Evolutionary conservation across 192 early-diverging fungal species (phyloP), one percentile per base, ranked within the genome.

Genomic region (Hyaloraphidium curvatum): DNA sequence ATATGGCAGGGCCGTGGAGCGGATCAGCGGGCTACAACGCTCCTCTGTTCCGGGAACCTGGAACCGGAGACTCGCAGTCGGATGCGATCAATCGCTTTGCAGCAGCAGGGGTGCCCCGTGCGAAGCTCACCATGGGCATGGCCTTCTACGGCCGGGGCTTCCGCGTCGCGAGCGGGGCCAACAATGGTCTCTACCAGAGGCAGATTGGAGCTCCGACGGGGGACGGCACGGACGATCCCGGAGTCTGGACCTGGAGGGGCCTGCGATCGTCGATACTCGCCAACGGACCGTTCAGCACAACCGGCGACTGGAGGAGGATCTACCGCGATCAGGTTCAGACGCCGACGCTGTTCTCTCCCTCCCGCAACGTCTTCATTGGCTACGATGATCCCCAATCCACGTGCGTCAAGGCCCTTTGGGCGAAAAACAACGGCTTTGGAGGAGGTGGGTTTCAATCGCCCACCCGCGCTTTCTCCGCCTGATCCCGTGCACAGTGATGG

Each of bases 91-190:
- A n/a, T n/a, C n/a, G n/a, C n/a, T n/a, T n/a, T n/a, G n/a, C n/a
- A n/a, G n/a, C n/a, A n/a, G 43, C 43, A 11, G 43, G 43, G 4
- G 43, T 48, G 14, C 43, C 43, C 7, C 14, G 25, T 9, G 25
- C 14, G 17, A 14, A 48, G 19, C 19, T 48, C 17, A 48, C 43
- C 25, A 48, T 48, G 43, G 43, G 43, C 5, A 11, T 48, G 43
- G 43, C 43, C 14, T 48, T 48, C 43, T 48, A 48, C 23, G 43
- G 43, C 14, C 25, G 25, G 17, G 43, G 43, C 43, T 48, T 48
- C 43, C 25, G 25, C 23, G 43, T 48, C 7, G 14, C 43, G 11
- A 22, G 17, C 7, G 5, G 7, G 7, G 5, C 43, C 43, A 48
- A 48, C 19, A 25, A 25, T 9, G 43, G 43, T 9, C 43, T 48